Base-by-base conservation (phyloP, 441 rosid genomes). In the Populus tomentosa region DNA sequence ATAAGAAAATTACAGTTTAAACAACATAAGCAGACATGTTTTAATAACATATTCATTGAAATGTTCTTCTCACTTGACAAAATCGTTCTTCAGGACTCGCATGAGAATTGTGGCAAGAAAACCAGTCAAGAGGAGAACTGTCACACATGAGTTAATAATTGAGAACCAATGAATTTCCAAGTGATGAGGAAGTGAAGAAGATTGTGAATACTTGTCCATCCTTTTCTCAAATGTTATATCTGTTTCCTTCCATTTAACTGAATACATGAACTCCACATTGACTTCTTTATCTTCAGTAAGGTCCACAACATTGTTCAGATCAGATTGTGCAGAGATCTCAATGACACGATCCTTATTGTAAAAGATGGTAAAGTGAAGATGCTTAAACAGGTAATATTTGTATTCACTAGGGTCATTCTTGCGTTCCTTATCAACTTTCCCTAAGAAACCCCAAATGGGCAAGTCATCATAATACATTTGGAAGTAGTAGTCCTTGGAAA, bases 371-470 rank as follows among this genome's bases (percentile, higher is more conserved):
- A 91, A 90, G 23, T 88, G 91, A n/a, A 91, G 85, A 68, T 91
- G 98, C 82, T 91, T 91, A 80, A 85, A 91, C 50, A 93, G 90
- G 79, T 75, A 91, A 71, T 26, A 26, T 26, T 26, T 26, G 28
- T 26, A 26, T 26, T 26, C 28, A 26, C 28, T 26, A 26, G 28
- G 92, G 73, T 88, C 89, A 42, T 88, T 26, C 67, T 89, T 90
- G 6, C 87, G 88, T 79, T 91, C 93, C 83, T 87, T 93, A 18
- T 90, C 97, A 79, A 90, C 88, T 69, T 88, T 93, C 1, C 98
- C 98, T 40, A 93, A 78, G 76, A 93, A 91, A 36, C 98, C 97
- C 98, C 98, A 93, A n/a, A 93, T 87, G 53, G 98, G 98, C 78
- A 93, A 77, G 79, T 93, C 96, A 81, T 91, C 94, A 80, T 91